These are phyloP conservation scores for Apiotrichum porosum DNA, from an alignment of 1,284 basidiomycete genomes.

Conservation along the genomic window DNA sequence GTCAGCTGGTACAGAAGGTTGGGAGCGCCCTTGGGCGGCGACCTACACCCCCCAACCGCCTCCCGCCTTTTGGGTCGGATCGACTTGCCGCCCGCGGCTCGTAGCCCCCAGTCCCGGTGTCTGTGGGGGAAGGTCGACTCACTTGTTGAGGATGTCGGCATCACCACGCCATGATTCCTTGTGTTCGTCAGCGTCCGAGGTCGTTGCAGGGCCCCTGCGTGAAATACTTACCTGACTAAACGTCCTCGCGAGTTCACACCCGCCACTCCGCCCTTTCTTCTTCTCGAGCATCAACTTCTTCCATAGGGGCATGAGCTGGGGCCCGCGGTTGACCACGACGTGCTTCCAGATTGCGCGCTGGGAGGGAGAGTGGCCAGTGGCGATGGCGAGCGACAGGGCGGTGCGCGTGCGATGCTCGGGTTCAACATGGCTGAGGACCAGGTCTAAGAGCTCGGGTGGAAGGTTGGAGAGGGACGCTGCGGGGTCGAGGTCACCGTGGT, in stretches of 20 bases:
- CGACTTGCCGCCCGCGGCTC: no score
- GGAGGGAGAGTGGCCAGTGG: constrained; percentile 23
- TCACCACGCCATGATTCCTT: constrained; percentile 48
- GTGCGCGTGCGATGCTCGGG: constrained; percentile 38
- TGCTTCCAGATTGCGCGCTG: constrained; percentile 37
- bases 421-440: constrained; percentile 39
- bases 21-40: no score
- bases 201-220: not conserved
- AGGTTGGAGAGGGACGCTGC: constrained; percentile 20
- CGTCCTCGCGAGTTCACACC: constrained; percentile 25
- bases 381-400: constrained; percentile 35
- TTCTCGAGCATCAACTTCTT: constrained; percentile 23
- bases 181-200: not conserved
- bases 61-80: no score
- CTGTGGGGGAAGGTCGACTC: no score
- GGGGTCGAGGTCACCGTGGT: no score
- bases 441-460: constrained; percentile 45
- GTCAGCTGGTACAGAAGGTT: no score
- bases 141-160: constrained; percentile 49
- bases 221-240: constrained; percentile 24
- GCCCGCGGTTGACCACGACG: constrained; percentile 27
- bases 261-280: constrained; percentile 10
- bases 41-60: no score
- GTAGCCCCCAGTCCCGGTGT: no score
- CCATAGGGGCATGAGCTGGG: constrained; percentile 38